Percentiles rank a stretch among this genome's conserved stretches.
Evolutionary conservation across 805 yeast genomes (phyloP).

Genomic region (Candida morakotiae): DNA sequence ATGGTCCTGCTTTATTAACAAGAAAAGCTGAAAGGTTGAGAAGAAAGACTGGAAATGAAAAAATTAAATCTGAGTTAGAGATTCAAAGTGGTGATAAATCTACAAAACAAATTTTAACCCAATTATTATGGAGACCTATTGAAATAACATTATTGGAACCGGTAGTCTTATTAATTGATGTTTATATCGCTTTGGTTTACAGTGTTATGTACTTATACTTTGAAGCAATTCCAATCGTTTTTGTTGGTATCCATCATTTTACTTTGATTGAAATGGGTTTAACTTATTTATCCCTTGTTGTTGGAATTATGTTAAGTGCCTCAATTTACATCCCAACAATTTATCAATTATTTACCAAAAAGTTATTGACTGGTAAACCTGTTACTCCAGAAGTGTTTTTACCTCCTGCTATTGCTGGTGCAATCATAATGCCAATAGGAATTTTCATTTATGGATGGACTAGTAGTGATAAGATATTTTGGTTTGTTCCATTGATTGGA

Average conservation of each 20-base stretch:
- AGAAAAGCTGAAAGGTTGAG: slow-evolving; percentile 48
- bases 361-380: slow-evolving; percentile 16
- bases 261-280: slow-evolving; percentile 46
- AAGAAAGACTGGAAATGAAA: slow-evolving; percentile 44
- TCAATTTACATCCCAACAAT: slow-evolving; percentile 22
- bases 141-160: slow-evolving; percentile 51
- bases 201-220: slow-evolving; percentile 53
- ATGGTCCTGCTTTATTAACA: slow-evolving; percentile 38
- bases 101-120: slow-evolving; percentile 14
- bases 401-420: slow-evolving; percentile 39
- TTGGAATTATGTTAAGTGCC: slow-evolving; percentile 45
- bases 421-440: slow-evolving; percentile 39
- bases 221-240: slow-evolving; percentile 60
- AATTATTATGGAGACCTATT: slow-evolving; percentile 47
- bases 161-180: slow-evolving; percentile 47
- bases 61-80: slow-evolving; percentile 40
- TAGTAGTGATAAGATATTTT: slow-evolving; percentile 34
- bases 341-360: slow-evolving; percentile 19
- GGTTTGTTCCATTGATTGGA: slow-evolving; percentile 49
- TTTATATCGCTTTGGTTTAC: slow-evolving; percentile 50
- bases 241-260: slow-evolving; percentile 41
- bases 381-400: slow-evolving; percentile 41
- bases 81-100: slow-evolving; percentile 21
- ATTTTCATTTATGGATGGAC: slow-evolving; percentile 51
- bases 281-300: slow-evolving; percentile 41